phyloP scores from a whole-genome alignment of 1,284 basidiomycete genomes.

The Ceratobasidium sp. region DNA sequence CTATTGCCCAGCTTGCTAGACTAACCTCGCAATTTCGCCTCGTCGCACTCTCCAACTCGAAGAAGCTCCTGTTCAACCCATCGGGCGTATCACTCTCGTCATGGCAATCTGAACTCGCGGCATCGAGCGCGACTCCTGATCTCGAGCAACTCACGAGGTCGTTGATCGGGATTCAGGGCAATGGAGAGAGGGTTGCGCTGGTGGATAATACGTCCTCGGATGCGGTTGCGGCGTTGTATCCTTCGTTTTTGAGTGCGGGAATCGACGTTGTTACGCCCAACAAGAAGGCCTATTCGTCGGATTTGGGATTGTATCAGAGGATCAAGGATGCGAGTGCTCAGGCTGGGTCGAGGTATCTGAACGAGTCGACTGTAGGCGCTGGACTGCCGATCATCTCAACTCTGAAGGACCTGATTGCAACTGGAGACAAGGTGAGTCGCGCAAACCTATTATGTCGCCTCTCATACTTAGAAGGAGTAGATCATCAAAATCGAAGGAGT shows the following conservation, averaged over 20 bases:
- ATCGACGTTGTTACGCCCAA: slow-evolving; percentile 95
- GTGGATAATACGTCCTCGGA: slow-evolving; percentile 96
- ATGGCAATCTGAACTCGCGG: slow-evolving; percentile 43
- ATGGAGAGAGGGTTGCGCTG: slow-evolving; percentile 69
- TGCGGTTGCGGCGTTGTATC: slow-evolving; percentile 82
- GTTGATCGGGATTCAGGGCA: slow-evolving; percentile 56
- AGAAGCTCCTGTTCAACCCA: slow-evolving; percentile 38
- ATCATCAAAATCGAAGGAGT: slow-evolving; percentile 83
- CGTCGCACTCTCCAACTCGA: slow-evolving; percentile 52
- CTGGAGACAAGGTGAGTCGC: slow-evolving; percentile 81
- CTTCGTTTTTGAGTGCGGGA: slow-evolving; percentile 78
- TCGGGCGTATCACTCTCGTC: slow-evolving; percentile 52
- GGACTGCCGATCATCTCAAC: slow-evolving; percentile 93
- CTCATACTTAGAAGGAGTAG: slow-evolving; percentile 50
- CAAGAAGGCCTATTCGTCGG: slow-evolving; percentile 93
- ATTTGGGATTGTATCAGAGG: slow-evolving; percentile 71
- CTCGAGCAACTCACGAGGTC: slow-evolving; percentile 56
- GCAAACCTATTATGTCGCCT: not conserved
- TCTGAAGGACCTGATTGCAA: slow-evolving; percentile 87
- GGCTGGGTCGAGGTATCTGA: slow-evolving; percentile 74
- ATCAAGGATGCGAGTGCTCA: slow-evolving; percentile 66
- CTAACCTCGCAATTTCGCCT: slow-evolving; percentile 69
- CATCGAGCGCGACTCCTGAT: slow-evolving; percentile 49
- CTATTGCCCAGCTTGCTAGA: slow-evolving; percentile 74
- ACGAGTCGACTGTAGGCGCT: slow-evolving; percentile 95